These are phyloP conservation scores for Patellaria atrata DNA, from an alignment of 495 filamentous ascomycete species.

Conservation along the genomic window DNA sequence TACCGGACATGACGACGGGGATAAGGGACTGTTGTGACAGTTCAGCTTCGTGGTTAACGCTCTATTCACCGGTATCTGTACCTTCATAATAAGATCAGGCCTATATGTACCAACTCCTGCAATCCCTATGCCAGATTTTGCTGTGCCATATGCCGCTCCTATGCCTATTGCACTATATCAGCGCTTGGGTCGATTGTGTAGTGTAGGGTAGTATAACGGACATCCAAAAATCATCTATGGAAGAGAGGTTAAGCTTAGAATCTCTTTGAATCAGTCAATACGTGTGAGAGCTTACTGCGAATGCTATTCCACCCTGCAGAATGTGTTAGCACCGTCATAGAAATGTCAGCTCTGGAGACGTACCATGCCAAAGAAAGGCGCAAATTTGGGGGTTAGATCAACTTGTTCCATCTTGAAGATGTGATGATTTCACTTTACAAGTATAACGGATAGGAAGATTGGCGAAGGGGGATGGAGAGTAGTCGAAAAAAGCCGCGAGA, in stretches of 20 bases:
- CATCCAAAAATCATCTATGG: slow-evolving; percentile 84
- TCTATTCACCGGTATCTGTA: slow-evolving; percentile 17
- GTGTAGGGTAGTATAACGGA: slow-evolving; percentile 34
- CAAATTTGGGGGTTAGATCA: slow-evolving; percentile 71
- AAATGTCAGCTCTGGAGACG: slow-evolving; percentile 22
- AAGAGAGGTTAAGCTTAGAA: slow-evolving; percentile 4
- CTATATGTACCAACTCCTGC: slow-evolving; percentile 85
- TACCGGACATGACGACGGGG: slow-evolving; percentile 98
- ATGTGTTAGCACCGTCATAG: slow-evolving; percentile 19
- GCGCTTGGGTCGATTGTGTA: slow-evolving; percentile 4
- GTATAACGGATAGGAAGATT: background rate
- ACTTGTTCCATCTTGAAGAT: slow-evolving; percentile 43
- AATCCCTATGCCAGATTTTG: slow-evolving; percentile 94
- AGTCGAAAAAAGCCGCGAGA: background rate
- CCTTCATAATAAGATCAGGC: slow-evolving; percentile 97
- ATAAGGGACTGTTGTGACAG: slow-evolving; percentile 55
- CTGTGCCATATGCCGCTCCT: slow-evolving; percentile 93
- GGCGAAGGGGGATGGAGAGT: background rate
- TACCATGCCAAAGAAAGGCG: slow-evolving; percentile 97
- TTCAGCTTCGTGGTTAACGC: slow-evolving; percentile 1
- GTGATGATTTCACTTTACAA: slow-evolving; percentile 21
- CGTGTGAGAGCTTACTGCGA: slow-evolving; percentile 56
- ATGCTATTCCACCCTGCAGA: slow-evolving; percentile 65
- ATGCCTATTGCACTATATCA: slow-evolving; percentile 40
- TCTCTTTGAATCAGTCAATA: background rate